Conservation (phyloP, 2,329 filamentous ascomycete species). For the Hypocreales sp. region DNA sequence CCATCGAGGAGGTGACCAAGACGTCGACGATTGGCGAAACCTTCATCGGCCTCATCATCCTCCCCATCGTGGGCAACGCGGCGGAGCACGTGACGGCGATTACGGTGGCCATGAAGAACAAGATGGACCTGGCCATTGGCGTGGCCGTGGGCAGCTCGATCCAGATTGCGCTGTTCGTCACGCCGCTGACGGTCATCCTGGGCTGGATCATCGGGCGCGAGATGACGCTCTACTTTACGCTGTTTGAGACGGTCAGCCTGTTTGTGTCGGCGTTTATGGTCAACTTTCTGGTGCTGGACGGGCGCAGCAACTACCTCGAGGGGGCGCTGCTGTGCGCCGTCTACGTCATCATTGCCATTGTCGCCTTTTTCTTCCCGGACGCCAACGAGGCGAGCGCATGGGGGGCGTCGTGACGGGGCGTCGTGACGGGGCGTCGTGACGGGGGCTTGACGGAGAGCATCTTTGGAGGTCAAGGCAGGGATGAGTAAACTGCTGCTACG, state of each 20-base stretch:
- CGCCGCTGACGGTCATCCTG: conserved; percentile 53
- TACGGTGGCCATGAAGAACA: conserved; percentile 57
- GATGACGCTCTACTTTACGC: conserved; percentile 74
- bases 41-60: conserved; percentile 57
- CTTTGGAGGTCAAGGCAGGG: too few relatives aligned
- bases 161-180: conserved; percentile 58
- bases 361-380: conserved; percentile 51
- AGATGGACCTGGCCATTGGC: conserved; percentile 61
- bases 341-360: conserved; percentile 52
- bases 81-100: conserved; percentile 60
- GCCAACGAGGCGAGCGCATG: conserved; percentile 27
- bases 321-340: conserved; percentile 53
- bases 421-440: too few relatives aligned
- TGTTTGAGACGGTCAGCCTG: conserved; percentile 78
- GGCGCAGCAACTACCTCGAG: conserved; percentile 76
- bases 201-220: conserved; percentile 53
- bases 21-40: conserved; percentile 43
- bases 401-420: conserved; percentile 8
- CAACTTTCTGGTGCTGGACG: conserved; percentile 76
- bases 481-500: too few relatives aligned
- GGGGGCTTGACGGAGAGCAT: too few relatives aligned
- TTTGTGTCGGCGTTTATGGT: conserved; percentile 76
- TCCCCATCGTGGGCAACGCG: conserved; percentile 60
- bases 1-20: conserved; percentile 46
- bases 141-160: conserved; percentile 58